Base-by-base conservation (phyloP, 2,329 filamentous ascomycete species). In the Diaporthe ilicicola region DNA sequence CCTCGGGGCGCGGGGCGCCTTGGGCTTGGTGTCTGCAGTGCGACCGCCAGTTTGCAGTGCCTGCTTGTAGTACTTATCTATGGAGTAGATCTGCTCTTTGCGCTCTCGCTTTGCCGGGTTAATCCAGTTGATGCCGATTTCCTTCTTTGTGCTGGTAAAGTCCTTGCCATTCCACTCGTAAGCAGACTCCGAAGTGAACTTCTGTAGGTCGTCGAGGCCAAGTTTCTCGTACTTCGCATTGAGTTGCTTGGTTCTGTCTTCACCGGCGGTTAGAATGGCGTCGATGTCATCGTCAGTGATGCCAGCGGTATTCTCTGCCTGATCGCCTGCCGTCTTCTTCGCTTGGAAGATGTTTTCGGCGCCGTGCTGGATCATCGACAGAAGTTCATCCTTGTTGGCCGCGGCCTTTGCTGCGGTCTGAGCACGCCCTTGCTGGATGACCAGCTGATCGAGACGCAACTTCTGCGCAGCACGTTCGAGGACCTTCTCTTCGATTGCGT, bases 141-240 rank as follows among this genome's bases (percentile, higher is more conserved):
- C 94, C 81, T 97, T 97, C 84, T 97, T 97, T 79, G 92, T 90
- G 71, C 93, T 93, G 67, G 94, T 93, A 80, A 99, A 99, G 77
- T 95, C 95, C 82, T 98, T 92, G 56, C 96, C 96, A 74, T 99
- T 99, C 97, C 97, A 99, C 79, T 98, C 96, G 77, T 99, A 99
- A 0, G 97, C 95, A 68, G 94, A 97, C 77, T 99, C 96, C 0
- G 95, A 98, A 1, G 93, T 96, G 82, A 99, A 99, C 79, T 98
- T 98, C 79, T 99, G 96, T 53, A 99, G 84, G 76, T 99, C 96
- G 79, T 99, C 96, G 37, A 99, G 93, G 74, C 97, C 96, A 50
- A 99, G 90, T 80, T 97, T 97, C 81, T 98, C 96, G 77, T 98
- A 99, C 81, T 94, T 95, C 75, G 93, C 92, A 79, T 94, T 98